A percentile compares a stretch with the other conserved stretches of the same genome.
These are phyloP conservation scores for Gossypium davidsonii DNA, from an alignment of 441 rosid genomes.

Conservation along the genomic window DNA sequence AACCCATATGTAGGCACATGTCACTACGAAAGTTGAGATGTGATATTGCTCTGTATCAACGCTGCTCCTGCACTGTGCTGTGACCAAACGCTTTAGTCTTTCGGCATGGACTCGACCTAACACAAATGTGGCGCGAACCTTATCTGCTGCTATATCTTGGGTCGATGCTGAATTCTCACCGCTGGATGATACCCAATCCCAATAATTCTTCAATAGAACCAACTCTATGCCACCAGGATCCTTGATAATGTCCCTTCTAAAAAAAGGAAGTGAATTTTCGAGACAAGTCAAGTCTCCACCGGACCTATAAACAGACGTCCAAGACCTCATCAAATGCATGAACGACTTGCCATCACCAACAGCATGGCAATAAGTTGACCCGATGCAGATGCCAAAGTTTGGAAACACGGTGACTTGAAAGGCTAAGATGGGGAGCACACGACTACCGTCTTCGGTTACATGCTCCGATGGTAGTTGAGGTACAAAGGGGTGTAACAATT, in stretches of 20 bases:
- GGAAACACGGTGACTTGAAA: slow-evolving; percentile 48
- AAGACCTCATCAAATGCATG: slow-evolving; percentile 46
- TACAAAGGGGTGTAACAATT: slow-evolving; percentile 21
- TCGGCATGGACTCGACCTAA: slow-evolving; percentile 19
- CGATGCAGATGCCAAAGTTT: slow-evolving; percentile 39
- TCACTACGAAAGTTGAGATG: slow-evolving; percentile 11
- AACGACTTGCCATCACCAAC: slow-evolving; percentile 46
- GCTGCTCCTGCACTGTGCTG: background rate
- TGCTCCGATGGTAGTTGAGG: slow-evolving; percentile 11
- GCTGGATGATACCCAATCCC: background rate
- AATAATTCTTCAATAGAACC: background rate
- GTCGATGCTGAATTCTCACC: background rate
- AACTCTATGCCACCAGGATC: slow-evolving; percentile 29
- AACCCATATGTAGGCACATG: slow-evolving; percentile 28
- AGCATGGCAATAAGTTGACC: slow-evolving; percentile 29
- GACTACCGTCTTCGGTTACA: background rate
- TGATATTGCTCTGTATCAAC: background rate
- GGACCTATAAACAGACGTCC: slow-evolving; percentile 34
- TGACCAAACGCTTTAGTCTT: slow-evolving; percentile 23
- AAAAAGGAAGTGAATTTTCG: slow-evolving; percentile 25
- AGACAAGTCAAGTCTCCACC: background rate
- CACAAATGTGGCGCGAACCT: slow-evolving; percentile 33
- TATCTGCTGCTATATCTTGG: slow-evolving; percentile 15
- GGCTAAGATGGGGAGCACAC: slow-evolving; percentile 22
- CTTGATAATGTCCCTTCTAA: slow-evolving; percentile 26